Evolutionary conservation across 768 basidiomycete genomes (phyloP).

Genomic region (Lentinula detonsa): DNA sequence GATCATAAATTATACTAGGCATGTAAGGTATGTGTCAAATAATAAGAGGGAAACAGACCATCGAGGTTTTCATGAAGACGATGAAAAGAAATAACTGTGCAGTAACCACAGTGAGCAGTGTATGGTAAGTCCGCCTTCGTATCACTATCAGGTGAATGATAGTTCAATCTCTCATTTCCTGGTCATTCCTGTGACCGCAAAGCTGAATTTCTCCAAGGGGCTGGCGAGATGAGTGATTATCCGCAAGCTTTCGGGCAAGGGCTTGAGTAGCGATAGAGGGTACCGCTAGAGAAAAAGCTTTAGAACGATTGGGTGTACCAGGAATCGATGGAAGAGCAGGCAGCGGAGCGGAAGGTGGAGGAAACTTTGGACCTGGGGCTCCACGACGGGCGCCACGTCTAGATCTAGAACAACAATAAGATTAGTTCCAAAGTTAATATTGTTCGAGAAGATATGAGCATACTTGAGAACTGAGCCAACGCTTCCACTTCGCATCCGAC

Average conservation of each 20-base stretch:
- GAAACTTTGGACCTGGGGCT: conserved; percentile 9
- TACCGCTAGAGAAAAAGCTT: background rate
- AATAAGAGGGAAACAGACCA: background rate
- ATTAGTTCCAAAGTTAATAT: background rate
- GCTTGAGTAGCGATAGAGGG: background rate
- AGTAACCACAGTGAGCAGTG: background rate
- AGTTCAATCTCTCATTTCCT: background rate
- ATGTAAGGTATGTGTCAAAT: background rate
- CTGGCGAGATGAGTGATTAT: background rate
- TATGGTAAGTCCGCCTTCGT: background rate
- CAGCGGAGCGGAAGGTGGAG: background rate
- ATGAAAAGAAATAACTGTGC: background rate
- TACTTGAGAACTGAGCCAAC: conserved; percentile 28
- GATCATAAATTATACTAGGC: background rate
- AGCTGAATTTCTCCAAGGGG: background rate
- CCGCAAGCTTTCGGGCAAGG: background rate
- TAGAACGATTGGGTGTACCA: background rate
- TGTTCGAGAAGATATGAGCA: conserved; percentile 6
- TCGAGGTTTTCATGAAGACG: background rate
- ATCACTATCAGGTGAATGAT: background rate
- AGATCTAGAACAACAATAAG: conserved; percentile 21
- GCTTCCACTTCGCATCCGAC: conserved; percentile 55
- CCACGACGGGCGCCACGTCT: conserved; percentile 32
- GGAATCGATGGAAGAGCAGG: background rate
- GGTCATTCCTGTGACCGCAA: background rate